Evolutionary conservation across 805 yeast species (phyloP).

Genomic region (Debaryomyces tyrocola): DNA sequence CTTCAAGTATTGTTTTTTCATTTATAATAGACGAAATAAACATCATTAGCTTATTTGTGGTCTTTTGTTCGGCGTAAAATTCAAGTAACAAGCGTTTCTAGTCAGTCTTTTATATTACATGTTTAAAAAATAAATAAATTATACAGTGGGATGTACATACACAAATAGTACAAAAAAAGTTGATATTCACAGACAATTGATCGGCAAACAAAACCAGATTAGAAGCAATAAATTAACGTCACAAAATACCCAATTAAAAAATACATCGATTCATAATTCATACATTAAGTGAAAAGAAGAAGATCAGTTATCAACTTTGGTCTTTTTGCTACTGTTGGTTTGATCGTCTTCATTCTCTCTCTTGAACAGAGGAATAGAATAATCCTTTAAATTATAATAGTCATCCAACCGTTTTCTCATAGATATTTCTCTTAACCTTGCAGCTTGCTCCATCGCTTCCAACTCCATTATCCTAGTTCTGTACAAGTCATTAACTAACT

Average conservation of each 20-base stretch:
- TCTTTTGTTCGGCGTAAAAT: too few relatives aligned
- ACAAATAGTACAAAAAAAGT: too few relatives aligned
- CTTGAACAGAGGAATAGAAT: constrained; percentile 17
- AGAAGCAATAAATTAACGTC: too few relatives aligned
- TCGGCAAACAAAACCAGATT: too few relatives aligned
- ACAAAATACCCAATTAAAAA: constrained; percentile 4
- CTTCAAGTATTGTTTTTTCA: too few relatives aligned
- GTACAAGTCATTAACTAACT: constrained; percentile 85
- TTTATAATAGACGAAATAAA: too few relatives aligned
- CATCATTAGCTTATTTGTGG: too few relatives aligned
- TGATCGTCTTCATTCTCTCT: constrained; percentile 21
- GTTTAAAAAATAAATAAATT: too few relatives aligned
- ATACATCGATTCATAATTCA: background rate
- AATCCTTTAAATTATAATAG: constrained; percentile 28
- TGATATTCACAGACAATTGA: too few relatives aligned
- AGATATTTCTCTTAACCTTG: constrained; percentile 49
- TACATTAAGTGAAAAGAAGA: background rate
- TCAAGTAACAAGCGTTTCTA: too few relatives aligned
- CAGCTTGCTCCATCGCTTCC: constrained; percentile 65
- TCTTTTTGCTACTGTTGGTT: constrained; percentile 9
- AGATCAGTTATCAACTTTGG: constrained; percentile 9
- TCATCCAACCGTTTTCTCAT: constrained; percentile 52
- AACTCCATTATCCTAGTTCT: constrained; percentile 79
- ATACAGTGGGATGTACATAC: too few relatives aligned
- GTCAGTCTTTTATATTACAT: too few relatives aligned